phyloP scores from a whole-genome alignment of 176 grass and related monocot genomes.

The Cenchrus fungigraminus region DNA sequence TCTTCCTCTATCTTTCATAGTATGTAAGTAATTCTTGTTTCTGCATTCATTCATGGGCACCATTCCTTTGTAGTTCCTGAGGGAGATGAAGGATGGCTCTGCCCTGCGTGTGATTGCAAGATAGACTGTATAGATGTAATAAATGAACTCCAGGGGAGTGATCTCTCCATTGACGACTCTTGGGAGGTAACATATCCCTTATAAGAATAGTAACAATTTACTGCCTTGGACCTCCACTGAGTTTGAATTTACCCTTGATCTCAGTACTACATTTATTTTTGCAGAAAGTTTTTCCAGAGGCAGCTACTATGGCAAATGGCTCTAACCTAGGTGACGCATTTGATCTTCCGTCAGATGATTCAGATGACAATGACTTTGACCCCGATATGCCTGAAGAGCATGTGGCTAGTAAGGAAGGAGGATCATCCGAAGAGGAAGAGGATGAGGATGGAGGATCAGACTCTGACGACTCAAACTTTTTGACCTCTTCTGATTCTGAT shows the following conservation, averaged over 20 bases:
- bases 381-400: conserved; percentile 52
- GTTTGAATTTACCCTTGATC: conserved; percentile 26
- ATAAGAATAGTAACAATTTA: conserved; percentile 19
- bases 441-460: conserved; percentile 62
- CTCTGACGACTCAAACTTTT: conserved; percentile 75
- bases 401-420: conserved; percentile 44
- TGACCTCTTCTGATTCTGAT: conserved; percentile 65
- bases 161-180: conserved; percentile 66
- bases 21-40: conserved; percentile 29
- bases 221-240: neutral
- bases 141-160: conserved; percentile 79
- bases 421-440: conserved; percentile 49
- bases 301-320: conserved; percentile 51
- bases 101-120: conserved; percentile 96
- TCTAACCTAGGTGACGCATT: conserved; percentile 45
- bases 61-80: conserved; percentile 68
- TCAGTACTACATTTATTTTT: conserved; percentile 33
- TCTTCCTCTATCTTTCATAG: conserved; percentile 25
- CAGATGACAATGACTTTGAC: conserved; percentile 79
- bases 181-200: conserved; percentile 68
- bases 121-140: conserved; percentile 80
- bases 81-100: conserved; percentile 90
- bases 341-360: conserved; percentile 86
- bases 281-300: conserved; percentile 95
- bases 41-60: conserved; percentile 41